Evolutionary conservation across 805 yeast genomes (phyloP).

Genomic region (Yamadazyma phyllophila): DNA sequence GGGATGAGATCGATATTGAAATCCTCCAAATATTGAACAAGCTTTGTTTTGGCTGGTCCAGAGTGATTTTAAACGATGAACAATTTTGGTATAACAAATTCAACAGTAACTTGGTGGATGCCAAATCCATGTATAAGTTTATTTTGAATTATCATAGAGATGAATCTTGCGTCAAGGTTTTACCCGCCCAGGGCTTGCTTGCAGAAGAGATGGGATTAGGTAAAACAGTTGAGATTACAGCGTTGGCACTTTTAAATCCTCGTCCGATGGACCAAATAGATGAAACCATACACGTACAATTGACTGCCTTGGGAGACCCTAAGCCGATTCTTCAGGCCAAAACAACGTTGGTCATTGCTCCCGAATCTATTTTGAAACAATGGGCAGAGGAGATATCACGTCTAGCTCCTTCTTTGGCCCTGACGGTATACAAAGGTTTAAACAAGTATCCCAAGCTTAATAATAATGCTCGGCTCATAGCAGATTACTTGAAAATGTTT

Average conservation of each 20-base stretch:
- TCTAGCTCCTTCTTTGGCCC: conserved; percentile 57
- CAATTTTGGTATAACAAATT: conserved; percentile 49
- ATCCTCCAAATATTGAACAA: conserved; percentile 34
- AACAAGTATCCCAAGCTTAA: conserved; percentile 23
- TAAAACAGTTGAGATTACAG: conserved; percentile 81
- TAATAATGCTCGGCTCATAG: conserved; percentile 42
- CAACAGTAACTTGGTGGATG: conserved; percentile 46
- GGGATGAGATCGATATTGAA: conserved; percentile 17
- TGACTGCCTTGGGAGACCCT: conserved; percentile 37
- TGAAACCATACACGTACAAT: conserved; percentile 24
- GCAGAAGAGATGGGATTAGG: conserved; percentile 99
- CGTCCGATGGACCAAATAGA: conserved; percentile 42
- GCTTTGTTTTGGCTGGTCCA: conserved; percentile 54
- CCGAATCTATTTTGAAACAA: conserved; percentile 77
- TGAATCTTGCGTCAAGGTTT: conserved; percentile 21
- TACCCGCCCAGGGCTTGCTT: conserved; percentile 63
- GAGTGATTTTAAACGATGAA: conserved; percentile 13
- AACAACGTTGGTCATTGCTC: conserved; percentile 82
- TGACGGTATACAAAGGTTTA: conserved; percentile 63
- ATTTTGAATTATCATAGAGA: conserved; percentile 25
- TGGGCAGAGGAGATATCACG: conserved; percentile 75
- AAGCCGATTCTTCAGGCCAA: conserved; percentile 51
- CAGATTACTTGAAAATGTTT: conserved; percentile 52
- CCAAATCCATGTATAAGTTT: conserved; percentile 26
- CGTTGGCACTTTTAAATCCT: conserved; percentile 61